These are phyloP conservation scores for Candida pini DNA, from an alignment of 805 yeast genomes.

Conservation along the genomic window DNA sequence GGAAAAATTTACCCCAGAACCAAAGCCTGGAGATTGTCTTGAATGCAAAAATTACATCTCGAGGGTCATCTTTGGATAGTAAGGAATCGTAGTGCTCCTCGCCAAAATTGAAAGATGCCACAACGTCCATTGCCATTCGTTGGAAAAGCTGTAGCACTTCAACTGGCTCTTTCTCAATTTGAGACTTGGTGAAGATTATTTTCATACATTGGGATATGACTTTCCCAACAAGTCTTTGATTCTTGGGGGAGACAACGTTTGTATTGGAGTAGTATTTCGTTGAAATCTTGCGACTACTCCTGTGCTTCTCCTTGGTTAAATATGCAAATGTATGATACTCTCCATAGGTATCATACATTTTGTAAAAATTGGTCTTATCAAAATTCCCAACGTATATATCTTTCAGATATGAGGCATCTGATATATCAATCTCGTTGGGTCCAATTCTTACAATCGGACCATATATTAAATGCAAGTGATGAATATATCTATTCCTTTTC, in stretches of 20 bases:
- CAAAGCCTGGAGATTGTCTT: constrained; percentile 32
- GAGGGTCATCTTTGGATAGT: too few relatives aligned
- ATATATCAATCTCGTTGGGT: constrained; percentile 57
- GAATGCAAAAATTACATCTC: too few relatives aligned
- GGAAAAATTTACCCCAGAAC: constrained; percentile 41
- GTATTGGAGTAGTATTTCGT: constrained; percentile 43
- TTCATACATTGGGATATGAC: constrained; percentile 28
- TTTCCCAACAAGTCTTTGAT: constrained; percentile 29
- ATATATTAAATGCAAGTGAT: constrained; percentile 44
- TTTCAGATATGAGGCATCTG: constrained; percentile 45
- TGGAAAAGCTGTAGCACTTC: constrained; percentile 62
- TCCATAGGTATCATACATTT: constrained; percentile 55
- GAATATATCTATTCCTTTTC: constrained; percentile 44
- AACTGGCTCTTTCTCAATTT: constrained; percentile 25
- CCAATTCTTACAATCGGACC: constrained; percentile 59
- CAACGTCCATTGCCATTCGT: constrained; percentile 67
- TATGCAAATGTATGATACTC: constrained; percentile 54
- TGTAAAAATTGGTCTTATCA: constrained; percentile 54
- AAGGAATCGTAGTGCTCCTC: constrained; percentile 39
- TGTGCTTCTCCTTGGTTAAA: constrained; percentile 43
- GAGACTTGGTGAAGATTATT: constrained; percentile 19
- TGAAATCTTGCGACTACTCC: constrained; percentile 34
- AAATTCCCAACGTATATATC: constrained; percentile 53
- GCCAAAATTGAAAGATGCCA: constrained; percentile 58
- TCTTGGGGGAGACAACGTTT: constrained; percentile 26